Evolutionary conservation across 352 stramenopile genomes (phyloP).

Genomic region (Pythium vanterpoolii): DNA sequence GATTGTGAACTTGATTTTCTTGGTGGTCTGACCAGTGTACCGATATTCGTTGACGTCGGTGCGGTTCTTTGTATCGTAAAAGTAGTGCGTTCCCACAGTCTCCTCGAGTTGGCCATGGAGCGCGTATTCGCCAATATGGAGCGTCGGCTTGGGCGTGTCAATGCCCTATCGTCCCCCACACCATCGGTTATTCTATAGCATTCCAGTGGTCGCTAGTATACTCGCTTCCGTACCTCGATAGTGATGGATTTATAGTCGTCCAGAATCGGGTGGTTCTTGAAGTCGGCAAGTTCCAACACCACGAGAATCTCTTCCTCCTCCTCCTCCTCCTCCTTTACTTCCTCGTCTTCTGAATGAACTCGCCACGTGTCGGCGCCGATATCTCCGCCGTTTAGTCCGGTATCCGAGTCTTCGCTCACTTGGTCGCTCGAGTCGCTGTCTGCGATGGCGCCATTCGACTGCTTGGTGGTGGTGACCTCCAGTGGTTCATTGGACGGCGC

Average conservation of each 20-base stretch:
- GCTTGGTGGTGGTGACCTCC: neutral
- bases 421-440: slow-evolving; percentile 7
- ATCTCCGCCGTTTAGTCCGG: neutral
- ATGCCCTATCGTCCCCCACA: too few relatives aligned
- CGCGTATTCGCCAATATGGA: slow-evolving; percentile 69
- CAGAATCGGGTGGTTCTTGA: slow-evolving; percentile 79
- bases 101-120: slow-evolving; percentile 69
- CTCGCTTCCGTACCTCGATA: too few relatives aligned
- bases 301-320: slow-evolving; percentile 70
- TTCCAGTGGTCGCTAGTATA: too few relatives aligned
- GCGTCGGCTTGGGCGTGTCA: slow-evolving; percentile 53
- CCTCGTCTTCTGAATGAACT: neutral
- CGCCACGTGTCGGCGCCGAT: neutral
- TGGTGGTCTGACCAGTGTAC: slow-evolving; percentile 65
- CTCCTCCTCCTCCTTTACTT: slow-evolving; percentile 29
- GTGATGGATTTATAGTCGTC: slow-evolving; percentile 61
- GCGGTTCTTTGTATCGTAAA: slow-evolving; percentile 64
- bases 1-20: slow-evolving; percentile 83
- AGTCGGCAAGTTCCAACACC: slow-evolving; percentile 72
- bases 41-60: slow-evolving; percentile 43
- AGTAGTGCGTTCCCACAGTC: slow-evolving; percentile 75
- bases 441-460: neutral
- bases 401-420: slow-evolving; percentile 10
- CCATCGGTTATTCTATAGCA: too few relatives aligned
- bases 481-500: neutral